Base-by-base conservation (phyloP, 768 basidiomycete genomes). In the Trametes cingulata region DNA sequence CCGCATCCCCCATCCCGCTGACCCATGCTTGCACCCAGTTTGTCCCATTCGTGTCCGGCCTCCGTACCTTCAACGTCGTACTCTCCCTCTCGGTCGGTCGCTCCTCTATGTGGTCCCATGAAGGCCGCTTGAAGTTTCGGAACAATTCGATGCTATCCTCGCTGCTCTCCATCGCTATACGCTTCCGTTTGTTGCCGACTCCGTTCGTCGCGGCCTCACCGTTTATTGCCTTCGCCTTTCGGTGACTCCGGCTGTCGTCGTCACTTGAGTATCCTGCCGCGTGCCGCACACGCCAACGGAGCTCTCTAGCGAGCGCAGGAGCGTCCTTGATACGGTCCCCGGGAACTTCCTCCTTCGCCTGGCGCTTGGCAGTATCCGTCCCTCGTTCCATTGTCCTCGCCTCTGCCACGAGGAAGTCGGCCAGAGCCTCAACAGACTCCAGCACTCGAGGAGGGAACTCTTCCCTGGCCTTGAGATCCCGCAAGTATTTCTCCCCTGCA, bases 331-430 rank as follows among this genome's bases (percentile, higher is more conserved):
- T 83, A 54, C 85, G 84, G 64, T 95, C 94, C 9, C 70, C 65
- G 1, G 95, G 95, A 19, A 96, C 84, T 58, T 90, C 84, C 52
- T 95, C 94, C 68, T 83, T 88, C 2, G 85, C 83, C 66, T 93
- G 87, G 68, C 86, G 89, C 74, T 87, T 90, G 45, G 83, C 83
- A 46, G 83, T 76, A 10, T 93, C 91, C 14, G 78, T 76, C 15
- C 86, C 87, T 39, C 81, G 82, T 66, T 95, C 91, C 65, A 96
- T 79, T 8, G 80, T 76, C 24, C 85, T 83, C 13, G 79, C 84
- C 72, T 98, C 93, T 3, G 82, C 79, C 14, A 96, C 85, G 42
- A 98, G 81, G 73, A 94, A 93, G 10, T 85, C 80, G 2, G 92
- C 83, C 5, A 98, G 80, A 1, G 82, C 79, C 45, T 83, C 76